A percentile compares a stretch with the other conserved stretches of the same genome.
These are phyloP conservation scores for Vaccinium myrtillus DNA, from an alignment of 148 eudicot genomes.

Conservation along the genomic window DNA sequence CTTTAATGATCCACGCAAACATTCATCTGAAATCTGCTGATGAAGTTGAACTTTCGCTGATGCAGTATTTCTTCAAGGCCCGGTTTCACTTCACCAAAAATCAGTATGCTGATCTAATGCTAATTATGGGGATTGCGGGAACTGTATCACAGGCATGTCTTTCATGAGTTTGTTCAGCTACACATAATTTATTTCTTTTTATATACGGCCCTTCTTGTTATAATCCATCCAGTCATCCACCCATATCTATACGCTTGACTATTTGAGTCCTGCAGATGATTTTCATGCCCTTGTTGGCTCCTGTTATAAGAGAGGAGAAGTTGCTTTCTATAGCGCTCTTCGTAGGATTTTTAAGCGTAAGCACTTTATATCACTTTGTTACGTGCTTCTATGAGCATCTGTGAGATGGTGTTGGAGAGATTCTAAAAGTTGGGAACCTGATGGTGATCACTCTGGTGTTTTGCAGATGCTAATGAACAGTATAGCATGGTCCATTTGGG, in stretches of 20 bases:
- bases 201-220: neutral
- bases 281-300: constrained; percentile 67
- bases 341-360: constrained; percentile 42
- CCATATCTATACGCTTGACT: neutral
- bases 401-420: neutral
- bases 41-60: neutral
- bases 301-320: constrained; percentile 59
- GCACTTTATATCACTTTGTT: constrained; percentile 14
- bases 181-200: neutral
- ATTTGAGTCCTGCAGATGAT: constrained; percentile 49
- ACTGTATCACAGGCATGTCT: constrained; percentile 60
- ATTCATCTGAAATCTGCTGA: constrained; percentile 7
- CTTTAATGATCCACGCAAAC: neutral
- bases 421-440: neutral
- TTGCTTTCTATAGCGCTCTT: constrained; percentile 47
- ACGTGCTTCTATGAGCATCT: neutral
- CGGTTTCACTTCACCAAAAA: constrained; percentile 72
- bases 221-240: neutral
- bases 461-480: constrained; percentile 61
- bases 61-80: constrained; percentile 81
- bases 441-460: constrained; percentile 10
- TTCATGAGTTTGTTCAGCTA: neutral
- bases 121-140: constrained; percentile 55
- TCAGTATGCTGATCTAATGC: constrained; percentile 70
- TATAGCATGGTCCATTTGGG: constrained; percentile 68